Conservation (phyloP, 2,329 filamentous ascomycete species). For the Beauveria asiatica region DNA sequence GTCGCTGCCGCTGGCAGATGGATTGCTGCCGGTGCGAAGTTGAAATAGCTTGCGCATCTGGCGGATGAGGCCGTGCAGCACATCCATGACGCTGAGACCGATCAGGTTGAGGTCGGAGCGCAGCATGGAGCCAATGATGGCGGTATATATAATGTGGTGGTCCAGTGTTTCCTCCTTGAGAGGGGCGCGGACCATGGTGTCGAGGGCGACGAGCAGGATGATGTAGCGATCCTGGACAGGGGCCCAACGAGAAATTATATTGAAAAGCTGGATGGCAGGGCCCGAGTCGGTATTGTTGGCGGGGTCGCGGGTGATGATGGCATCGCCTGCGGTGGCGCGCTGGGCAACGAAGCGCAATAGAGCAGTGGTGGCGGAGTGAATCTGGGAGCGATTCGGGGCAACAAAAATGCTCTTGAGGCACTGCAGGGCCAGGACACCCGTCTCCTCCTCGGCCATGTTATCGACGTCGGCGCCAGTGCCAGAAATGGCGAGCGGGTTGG, state of each 20-base stretch:
- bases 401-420: slow-evolving; percentile 82
- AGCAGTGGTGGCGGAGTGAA: slow-evolving; percentile 65
- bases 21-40: slow-evolving; percentile 36
- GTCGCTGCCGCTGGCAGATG: slow-evolving; percentile 24
- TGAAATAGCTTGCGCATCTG: slow-evolving; percentile 74
- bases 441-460: slow-evolving; percentile 81
- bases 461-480: slow-evolving; percentile 73
- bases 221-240: slow-evolving; percentile 92
- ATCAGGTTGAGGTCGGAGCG: slow-evolving; percentile 89
- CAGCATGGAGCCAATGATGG: slow-evolving; percentile 73
- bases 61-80: slow-evolving; percentile 74
- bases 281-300: slow-evolving; percentile 41
- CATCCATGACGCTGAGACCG: slow-evolving; percentile 91
- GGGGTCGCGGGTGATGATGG: slow-evolving; percentile 41
- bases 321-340: slow-evolving; percentile 42
- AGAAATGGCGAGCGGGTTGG: slow-evolving; percentile 57
- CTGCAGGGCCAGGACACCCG: slow-evolving; percentile 73
- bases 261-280: slow-evolving; percentile 79
- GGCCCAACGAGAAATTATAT: slow-evolving; percentile 74
- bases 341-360: slow-evolving; percentile 67
- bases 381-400: slow-evolving; percentile 72
- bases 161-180: slow-evolving; percentile 63
- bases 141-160: slow-evolving; percentile 66
- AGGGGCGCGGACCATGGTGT: slow-evolving; percentile 60
- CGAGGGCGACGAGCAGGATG: slow-evolving; percentile 74